phyloP scores from a whole-genome alignment of 2,329 filamentous ascomycete genomes.

The Colletotrichum lentis region DNA sequence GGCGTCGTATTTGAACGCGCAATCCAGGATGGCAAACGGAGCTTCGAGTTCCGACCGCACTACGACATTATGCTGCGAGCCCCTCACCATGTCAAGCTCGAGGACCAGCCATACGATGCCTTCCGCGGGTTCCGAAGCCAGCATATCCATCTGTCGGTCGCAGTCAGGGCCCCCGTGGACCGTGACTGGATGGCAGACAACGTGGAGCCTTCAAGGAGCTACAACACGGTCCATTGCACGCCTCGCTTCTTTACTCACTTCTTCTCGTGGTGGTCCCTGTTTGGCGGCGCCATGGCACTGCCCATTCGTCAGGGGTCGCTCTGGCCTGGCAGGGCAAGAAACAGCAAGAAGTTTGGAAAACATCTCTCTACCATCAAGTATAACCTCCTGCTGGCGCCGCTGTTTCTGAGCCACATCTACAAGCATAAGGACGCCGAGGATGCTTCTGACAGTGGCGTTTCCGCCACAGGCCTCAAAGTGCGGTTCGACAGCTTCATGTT shows the following conservation, averaged over 20 bases:
- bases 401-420: constrained; percentile 97
- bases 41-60: constrained; percentile 89
- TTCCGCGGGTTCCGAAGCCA: constrained; percentile 95
- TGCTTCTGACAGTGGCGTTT: constrained; percentile 77
- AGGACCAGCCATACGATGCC: constrained; percentile 79
- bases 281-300: constrained; percentile 92
- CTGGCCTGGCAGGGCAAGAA: constrained; percentile 93
- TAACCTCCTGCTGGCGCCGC: constrained; percentile 86
- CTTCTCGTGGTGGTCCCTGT: constrained; percentile 97
- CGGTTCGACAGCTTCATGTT: constrained; percentile 97
- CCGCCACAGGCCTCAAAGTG: constrained; percentile 95
- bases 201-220: constrained; percentile 81
- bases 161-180: constrained; percentile 85
- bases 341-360: constrained; percentile 96
- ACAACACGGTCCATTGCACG: constrained; percentile 94
- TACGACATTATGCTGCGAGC: constrained; percentile 90
- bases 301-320: constrained; percentile 91
- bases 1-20: constrained; percentile 93
- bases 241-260: constrained; percentile 98
- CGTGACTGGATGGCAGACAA: constrained; percentile 85
- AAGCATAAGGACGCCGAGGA: constrained; percentile 97
- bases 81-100: constrained; percentile 73
- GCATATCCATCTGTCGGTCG: constrained; percentile 94
- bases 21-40: constrained; percentile 73
- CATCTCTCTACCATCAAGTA: constrained; percentile 99